Evolutionary conservation across 1,139 yeast genomes (phyloP).

Genomic region (Suhomyces guaymorum): DNA sequence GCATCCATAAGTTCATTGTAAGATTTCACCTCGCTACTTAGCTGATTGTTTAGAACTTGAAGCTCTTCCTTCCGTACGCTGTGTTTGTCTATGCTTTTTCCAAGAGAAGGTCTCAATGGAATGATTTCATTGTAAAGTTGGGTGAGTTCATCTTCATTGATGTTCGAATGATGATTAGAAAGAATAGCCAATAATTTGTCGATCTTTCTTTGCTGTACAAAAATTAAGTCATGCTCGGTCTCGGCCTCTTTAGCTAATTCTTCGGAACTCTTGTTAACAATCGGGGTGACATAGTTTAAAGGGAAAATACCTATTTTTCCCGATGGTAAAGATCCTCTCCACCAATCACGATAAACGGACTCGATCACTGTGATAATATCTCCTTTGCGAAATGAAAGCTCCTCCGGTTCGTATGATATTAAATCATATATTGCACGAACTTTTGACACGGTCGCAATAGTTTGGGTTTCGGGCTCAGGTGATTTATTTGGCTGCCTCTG

Average conservation of each 20-base stretch:
- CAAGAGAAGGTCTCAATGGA: conserved; percentile 72
- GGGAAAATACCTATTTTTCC: conserved; percentile 93
- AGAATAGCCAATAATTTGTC: conserved; percentile 45
- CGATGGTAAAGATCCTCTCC: conserved; percentile 77
- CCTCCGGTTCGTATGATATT: conserved; percentile 68
- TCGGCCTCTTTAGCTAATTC: conserved; percentile 35
- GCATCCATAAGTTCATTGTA: conserved; percentile 71
- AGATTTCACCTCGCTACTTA: conserved; percentile 62
- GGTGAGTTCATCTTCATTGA: conserved; percentile 47
- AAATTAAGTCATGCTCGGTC: conserved; percentile 31
- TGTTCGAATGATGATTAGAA: conserved; percentile 37
- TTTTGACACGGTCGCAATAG: conserved; percentile 56
- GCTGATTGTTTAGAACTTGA: conserved; percentile 65
- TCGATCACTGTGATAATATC: conserved; percentile 84
- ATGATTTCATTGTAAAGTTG: conserved; percentile 67
- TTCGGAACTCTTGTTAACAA: conserved; percentile 63
- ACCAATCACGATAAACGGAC: conserved; percentile 91
- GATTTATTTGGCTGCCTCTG: conserved; percentile 9
- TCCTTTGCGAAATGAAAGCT: conserved; percentile 69
- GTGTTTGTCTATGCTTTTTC: conserved; percentile 72
- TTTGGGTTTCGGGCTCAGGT: conserved; percentile 23
- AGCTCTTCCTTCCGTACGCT: conserved; percentile 74
- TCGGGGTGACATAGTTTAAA: conserved; percentile 82
- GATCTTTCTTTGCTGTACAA: conserved; percentile 30
- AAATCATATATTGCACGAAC: conserved; percentile 88